Evolutionary conservation across 2,329 filamentous ascomycete species (phyloP).

Genomic region (Colletotrichum sidae): DNA sequence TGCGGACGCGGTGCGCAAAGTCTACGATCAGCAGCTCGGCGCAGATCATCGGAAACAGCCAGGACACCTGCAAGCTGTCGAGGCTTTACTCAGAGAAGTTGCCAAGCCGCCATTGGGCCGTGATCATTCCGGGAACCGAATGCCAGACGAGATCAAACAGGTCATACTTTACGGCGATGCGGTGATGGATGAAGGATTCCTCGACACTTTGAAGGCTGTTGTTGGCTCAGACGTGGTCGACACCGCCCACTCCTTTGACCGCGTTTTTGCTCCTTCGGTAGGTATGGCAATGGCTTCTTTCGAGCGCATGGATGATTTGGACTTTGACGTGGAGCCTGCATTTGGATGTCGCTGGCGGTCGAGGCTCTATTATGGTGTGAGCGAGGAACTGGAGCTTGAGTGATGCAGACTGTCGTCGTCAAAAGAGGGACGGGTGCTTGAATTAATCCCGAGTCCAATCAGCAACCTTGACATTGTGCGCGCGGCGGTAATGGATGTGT

Average conservation of each 20-base stretch:
- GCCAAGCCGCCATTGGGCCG: background rate
- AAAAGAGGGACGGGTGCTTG: no score
- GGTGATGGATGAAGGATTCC: background rate
- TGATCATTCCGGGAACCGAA: background rate
- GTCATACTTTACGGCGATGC: conserved; percentile 13
- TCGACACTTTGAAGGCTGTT: background rate
- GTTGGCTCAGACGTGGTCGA: background rate
- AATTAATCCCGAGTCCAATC: no score
- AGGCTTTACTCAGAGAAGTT: background rate
- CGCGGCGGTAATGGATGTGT: no score
- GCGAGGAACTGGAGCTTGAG: background rate
- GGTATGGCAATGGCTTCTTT: background rate
- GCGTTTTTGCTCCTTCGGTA: background rate
- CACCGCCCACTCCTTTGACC: background rate
- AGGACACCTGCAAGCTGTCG: background rate
- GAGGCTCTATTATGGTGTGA: background rate
- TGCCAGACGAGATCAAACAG: background rate
- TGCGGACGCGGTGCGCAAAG: background rate
- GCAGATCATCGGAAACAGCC: background rate
- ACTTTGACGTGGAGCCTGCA: background rate
- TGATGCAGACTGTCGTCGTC: no score
- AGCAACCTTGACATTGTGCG: no score
- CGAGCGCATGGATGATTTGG: background rate
- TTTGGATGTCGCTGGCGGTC: background rate
- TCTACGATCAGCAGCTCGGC: background rate